These are phyloP conservation scores for Penicillium antarcticum DNA, from an alignment of 495 filamentous ascomycete species.

Conservation along the genomic window DNA sequence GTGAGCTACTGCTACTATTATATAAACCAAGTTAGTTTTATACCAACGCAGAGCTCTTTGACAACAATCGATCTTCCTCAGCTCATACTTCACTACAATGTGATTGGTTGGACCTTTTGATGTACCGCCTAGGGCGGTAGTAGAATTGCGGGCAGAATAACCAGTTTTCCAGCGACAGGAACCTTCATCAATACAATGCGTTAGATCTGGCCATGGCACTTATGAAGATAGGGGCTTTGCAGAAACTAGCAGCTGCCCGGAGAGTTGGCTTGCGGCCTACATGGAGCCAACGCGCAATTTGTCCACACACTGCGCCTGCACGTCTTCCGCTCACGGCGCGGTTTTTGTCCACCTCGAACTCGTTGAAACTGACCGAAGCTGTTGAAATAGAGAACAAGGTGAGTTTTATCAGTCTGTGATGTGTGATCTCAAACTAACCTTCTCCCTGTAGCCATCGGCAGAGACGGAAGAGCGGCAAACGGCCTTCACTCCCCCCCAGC, in stretches of 20 bases:
- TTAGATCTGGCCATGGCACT: constrained; percentile 26
- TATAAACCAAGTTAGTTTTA: too few species aligned
- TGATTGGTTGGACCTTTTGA: background rate
- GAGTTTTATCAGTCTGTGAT: background rate
- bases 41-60: too few species aligned
- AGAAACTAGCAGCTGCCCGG: constrained; percentile 10
- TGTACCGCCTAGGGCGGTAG: constrained; percentile 15
- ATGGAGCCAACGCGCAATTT: constrained; percentile 1
- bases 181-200: constrained; percentile 6
- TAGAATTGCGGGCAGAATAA: constrained; percentile 12
- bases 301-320: background rate
- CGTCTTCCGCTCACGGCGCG: background rate
- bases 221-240: constrained; percentile 21
- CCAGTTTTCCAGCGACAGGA: constrained; percentile 13
- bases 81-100: background rate
- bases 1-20: too few species aligned
- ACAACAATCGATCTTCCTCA: too few species aligned
- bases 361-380: background rate
- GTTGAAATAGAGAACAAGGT: constrained; percentile 10
- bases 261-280: background rate
- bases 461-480: constrained; percentile 5
- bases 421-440: background rate
- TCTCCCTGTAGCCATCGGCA: background rate
- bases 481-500: constrained; percentile 23
- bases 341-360: constrained; percentile 9